phyloP scores from a whole-genome alignment of 805 yeast species.

The Ogataea paradorogensis region DNA sequence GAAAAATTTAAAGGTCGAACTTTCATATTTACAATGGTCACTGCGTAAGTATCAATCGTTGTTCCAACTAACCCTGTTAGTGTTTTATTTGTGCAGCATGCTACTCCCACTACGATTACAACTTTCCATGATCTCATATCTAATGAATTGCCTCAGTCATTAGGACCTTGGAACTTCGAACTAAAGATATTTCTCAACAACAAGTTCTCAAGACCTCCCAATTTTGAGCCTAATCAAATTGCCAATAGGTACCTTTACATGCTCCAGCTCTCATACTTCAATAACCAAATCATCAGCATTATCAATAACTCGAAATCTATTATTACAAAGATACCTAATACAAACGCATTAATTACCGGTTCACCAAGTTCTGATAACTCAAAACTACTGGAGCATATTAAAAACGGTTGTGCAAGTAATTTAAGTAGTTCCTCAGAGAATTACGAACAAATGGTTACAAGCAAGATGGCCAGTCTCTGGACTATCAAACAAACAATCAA shows the following conservation, averaged over 20 bases:
- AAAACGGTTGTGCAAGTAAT: conserved; percentile 51
- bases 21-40: conserved; percentile 24
- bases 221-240: conserved; percentile 35
- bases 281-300: conserved; percentile 46
- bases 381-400: conserved; percentile 27
- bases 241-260: conserved; percentile 48
- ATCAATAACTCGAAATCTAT: conserved; percentile 43
- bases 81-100: conserved; percentile 41
- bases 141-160: conserved; percentile 58
- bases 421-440: conserved; percentile 39
- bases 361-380: conserved; percentile 21
- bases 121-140: conserved; percentile 69
- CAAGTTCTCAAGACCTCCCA: conserved; percentile 44
- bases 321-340: conserved; percentile 30
- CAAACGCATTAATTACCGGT: conserved; percentile 11
- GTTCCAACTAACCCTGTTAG: conserved; percentile 20
- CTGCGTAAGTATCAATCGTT: conserved; percentile 29
- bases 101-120: conserved; percentile 59
- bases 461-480: conserved; percentile 71
- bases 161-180: conserved; percentile 68
- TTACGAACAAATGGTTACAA: conserved; percentile 52
- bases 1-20: too few species aligned
- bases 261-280: conserved; percentile 47
- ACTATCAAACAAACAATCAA: conserved; percentile 60
- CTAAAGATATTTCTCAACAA: conserved; percentile 67